Evolutionary conservation across 306 rosid species (phyloP).

Genomic region (Quercus berberidifolia): DNA sequence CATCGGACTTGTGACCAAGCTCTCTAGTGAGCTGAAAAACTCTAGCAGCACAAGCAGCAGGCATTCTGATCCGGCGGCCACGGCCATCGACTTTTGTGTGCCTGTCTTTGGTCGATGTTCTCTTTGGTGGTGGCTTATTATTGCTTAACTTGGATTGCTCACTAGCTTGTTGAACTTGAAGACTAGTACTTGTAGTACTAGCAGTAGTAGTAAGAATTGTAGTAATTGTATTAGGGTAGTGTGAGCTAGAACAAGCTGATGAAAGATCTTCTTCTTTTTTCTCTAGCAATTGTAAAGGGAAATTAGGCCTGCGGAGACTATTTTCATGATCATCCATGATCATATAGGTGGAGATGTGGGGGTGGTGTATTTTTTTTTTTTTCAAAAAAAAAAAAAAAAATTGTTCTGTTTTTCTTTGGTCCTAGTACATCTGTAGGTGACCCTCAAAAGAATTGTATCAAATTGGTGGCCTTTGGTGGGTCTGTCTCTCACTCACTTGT

Average conservation of each 20-base stretch:
- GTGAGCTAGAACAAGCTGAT: conserved; percentile 40
- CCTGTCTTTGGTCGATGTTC: conserved; percentile 74
- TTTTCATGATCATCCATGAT: conserved; percentile 76
- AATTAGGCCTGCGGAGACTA: conserved; percentile 85
- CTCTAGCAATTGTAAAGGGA: conserved; percentile 83
- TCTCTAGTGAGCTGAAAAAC: conserved; percentile 90
- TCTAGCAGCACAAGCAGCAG: conserved; percentile 91
- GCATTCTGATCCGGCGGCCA: conserved; percentile 99
- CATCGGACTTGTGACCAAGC: conserved; percentile 90
- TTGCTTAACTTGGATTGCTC: conserved; percentile 26
- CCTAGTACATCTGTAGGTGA: conserved; percentile 49
- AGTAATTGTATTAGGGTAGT: neutral
- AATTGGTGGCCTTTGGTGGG: conserved; percentile 73
- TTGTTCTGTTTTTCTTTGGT: conserved; percentile 5
- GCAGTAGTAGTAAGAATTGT: too few relatives aligned
- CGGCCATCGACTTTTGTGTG: conserved; percentile 96
- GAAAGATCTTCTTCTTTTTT: conserved; percentile 36
- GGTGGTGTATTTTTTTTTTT: neutral
- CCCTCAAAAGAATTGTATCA: conserved; percentile 29
- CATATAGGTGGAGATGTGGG: conserved; percentile 31
- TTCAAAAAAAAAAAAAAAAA: neutral
- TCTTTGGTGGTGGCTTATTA: conserved; percentile 51
- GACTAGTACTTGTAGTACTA: neutral
- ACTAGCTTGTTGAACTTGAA: neutral
- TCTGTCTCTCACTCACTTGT: conserved; percentile 42